Evolutionary conservation across 1,284 basidiomycete genomes (phyloP).

Genomic region (Pseudozyma sp.): DNA sequence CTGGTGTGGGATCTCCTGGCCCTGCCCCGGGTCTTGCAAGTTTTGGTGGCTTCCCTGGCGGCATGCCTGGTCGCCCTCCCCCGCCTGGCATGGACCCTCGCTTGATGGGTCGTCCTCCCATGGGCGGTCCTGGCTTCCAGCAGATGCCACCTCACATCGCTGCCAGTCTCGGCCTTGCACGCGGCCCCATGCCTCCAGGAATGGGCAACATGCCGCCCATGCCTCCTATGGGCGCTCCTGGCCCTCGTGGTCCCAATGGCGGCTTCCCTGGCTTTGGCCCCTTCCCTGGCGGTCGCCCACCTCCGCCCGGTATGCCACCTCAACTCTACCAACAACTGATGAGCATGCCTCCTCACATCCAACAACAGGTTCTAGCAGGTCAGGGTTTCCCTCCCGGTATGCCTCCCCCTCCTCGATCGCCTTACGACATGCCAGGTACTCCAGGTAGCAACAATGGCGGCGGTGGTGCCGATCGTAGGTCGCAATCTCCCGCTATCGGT

Average conservation of each 20-base stretch:
- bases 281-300: constrained; percentile 32
- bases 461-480: constrained; percentile 11
- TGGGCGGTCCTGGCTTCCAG: constrained; percentile 45
- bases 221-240: constrained; percentile 35
- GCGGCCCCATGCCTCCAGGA: constrained; percentile 49
- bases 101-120: constrained; percentile 46
- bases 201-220: constrained; percentile 36
- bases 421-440: constrained; percentile 35
- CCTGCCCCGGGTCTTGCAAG: constrained; percentile 22
- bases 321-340: constrained; percentile 64
- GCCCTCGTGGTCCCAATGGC: constrained; percentile 25
- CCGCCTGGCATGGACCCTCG: constrained; percentile 55
- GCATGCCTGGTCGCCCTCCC: constrained; percentile 32
- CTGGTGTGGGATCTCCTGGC: constrained; percentile 33
- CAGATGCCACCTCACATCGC: constrained; percentile 59
- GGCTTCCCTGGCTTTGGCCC: constrained; percentile 38
- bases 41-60: constrained; percentile 38
- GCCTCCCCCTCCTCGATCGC: constrained; percentile 26
- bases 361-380: constrained; percentile 54
- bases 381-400: constrained; percentile 38
- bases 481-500: constrained; percentile 13
- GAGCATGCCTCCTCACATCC: constrained; percentile 61
- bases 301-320: constrained; percentile 55
- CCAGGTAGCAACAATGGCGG: constrained; percentile 1
- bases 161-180: constrained; percentile 34